Evolutionary conservation across 1,284 basidiomycete genomes (phyloP), one percentile per base, ranked within the genome.

Genomic region (Trametes pubescens): DNA sequence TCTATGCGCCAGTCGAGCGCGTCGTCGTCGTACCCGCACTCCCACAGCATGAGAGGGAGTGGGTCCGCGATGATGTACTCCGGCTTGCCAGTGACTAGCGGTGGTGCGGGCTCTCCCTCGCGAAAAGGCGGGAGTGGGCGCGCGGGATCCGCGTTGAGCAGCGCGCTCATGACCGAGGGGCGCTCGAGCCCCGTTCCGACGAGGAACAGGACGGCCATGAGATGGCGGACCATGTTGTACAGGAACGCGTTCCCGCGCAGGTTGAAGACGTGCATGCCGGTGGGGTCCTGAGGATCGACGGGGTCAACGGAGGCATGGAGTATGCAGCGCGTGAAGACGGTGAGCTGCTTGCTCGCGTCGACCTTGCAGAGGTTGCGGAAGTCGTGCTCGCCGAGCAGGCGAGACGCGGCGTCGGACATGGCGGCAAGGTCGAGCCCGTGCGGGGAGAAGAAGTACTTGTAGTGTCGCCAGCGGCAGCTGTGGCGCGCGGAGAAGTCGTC

Each of bases 191-290:
- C 85, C 0, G 91, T 79, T 5, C 97, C 97, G 56, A 99, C 86
- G 58, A 98, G 87, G 77, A 99, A 94, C 16, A 99, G 83, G 52
- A 98, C 78, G 2, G 94, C 93, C 86, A 99, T 93, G 77, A 99
- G 98, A 75, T 98, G 95, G 47, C 97, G 86, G 13, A 99, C 98
- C 82, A 99, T 97, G 78, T 99, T 95, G 79, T 98, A 99, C 47
- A 99, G 81, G 76, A 98, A 98, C 0, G 96, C 96, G 0, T 85
- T 91, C 0, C 96, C 96, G 46, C 92, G 81, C 40, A 99, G 87
- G 75, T 99, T 93, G 70, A 99, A 84, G 29, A 96, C 93, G 71
- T 89, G 89, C 71, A 92, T 76, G 0, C 77, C 75, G 13, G 78
- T 69, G 4, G 69, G 67, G 22, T 37, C 46, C 9, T 59, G 59